phyloP scores from a whole-genome alignment of 495 filamentous ascomycete species.

The Aspergillus kassunensis region DNA sequence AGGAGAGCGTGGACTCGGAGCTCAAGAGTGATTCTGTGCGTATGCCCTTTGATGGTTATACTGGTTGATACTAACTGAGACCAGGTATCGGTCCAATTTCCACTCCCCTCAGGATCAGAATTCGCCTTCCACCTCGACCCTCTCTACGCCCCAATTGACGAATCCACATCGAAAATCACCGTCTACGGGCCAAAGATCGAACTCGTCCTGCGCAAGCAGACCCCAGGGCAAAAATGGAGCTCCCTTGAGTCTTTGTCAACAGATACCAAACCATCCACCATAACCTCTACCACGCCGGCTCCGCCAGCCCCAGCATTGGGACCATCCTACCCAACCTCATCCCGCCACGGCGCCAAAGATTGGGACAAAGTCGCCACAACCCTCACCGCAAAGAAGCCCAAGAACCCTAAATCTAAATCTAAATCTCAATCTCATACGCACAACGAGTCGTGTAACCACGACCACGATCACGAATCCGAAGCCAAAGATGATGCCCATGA shows the following conservation, averaged over 20 bases:
- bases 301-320: slow-evolving; percentile 21
- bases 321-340: slow-evolving; percentile 85
- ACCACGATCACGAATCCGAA: slow-evolving; percentile 6
- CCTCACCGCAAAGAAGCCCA: slow-evolving; percentile 45
- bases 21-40: slow-evolving; percentile 53
- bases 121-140: slow-evolving; percentile 69
- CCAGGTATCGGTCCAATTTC: slow-evolving; percentile 63
- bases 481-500: slow-evolving; percentile 14
- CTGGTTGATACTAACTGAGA: slow-evolving; percentile 19
- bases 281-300: slow-evolving; percentile 2
- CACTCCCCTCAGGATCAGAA: slow-evolving; percentile 52
- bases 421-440: not conserved
- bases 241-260: slow-evolving; percentile 54
- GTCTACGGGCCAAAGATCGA: slow-evolving; percentile 84
- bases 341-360: slow-evolving; percentile 76
- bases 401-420: slow-evolving; percentile 17
- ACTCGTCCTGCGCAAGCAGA: slow-evolving; percentile 65
- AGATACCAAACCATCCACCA: slow-evolving; percentile 23
- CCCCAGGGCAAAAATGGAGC: slow-evolving; percentile 70
- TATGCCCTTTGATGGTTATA: not conserved
- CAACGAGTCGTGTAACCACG: not conserved
- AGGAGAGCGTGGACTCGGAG: slow-evolving; percentile 56
- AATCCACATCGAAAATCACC: slow-evolving; percentile 52
- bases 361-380: slow-evolving; percentile 79
- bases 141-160: slow-evolving; percentile 63